Evolutionary conservation across 164 flowering plant genomes (phyloP), one percentile per base, ranked within the genome.

Genomic region (Vitis cinerea): DNA sequence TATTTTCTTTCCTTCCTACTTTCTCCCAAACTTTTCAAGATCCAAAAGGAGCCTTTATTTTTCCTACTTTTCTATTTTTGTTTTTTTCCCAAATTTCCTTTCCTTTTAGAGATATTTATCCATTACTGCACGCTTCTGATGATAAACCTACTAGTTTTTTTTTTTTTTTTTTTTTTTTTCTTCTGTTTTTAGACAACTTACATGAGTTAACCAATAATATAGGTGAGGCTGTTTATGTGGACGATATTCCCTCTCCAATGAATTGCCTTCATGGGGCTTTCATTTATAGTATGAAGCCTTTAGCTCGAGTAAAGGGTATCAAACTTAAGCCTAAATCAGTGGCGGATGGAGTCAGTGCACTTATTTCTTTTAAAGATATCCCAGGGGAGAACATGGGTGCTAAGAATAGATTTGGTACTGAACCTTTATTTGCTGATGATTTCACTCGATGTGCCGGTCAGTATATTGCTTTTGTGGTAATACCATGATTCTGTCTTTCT

Each of bases 171-270:
- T n/a, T n/a, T n/a, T n/a, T n/a, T n/a, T n/a, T n/a, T 60, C 30
- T 23, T 30, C 49, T 61, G 14, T 37, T 61, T 6, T 2, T 6
- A 31, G 37, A 31, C 37, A 31, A 31, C 3, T 31, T 2, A 31
- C 37, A 31, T 31, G 37, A 31, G 37, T 31, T 15, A 7, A 51
- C 44, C 61, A 59, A 66, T 70, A 65, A 19, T 78, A 61, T 68
- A 94, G 97, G 99, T 72, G 99, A 94, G 79, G 99, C 99, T 61
- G 83, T 90, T 7, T 94, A 56, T 79, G 95, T 94, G 54, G 97
- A 94, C 79, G 99, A 94, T 77, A 87, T 94, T 80, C 93, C 97
- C 66, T 84, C 97, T 72, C 97, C 95, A 9, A 71, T 78, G 61
- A 83, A 85, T 69, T 94, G 97, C 78, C 82, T 94, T 6, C 61